A percentile compares a stretch with the other conserved stretches of the same genome.
Conservation (phyloP, 805 yeast species). For the Saccharomycopsis synnaedendra region DNA sequence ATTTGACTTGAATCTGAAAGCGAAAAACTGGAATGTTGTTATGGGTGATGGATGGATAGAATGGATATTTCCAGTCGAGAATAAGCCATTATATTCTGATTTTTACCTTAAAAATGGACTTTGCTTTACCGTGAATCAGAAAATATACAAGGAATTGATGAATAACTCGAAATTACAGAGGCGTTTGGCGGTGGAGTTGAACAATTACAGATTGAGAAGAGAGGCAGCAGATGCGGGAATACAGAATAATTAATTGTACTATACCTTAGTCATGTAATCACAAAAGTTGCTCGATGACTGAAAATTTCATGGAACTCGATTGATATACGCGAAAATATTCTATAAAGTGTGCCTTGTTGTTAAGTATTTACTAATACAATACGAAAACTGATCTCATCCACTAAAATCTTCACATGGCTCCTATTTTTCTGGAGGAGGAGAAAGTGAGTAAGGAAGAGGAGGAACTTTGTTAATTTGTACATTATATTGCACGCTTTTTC, state of each 20-base stretch:
- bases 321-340: too few relatives aligned
- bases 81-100: slow-evolving; percentile 1
- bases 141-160: slow-evolving; percentile 10
- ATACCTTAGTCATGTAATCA: background rate
- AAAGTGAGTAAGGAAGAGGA: too few relatives aligned
- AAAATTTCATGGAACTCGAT: too few relatives aligned
- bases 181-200: slow-evolving; percentile 14
- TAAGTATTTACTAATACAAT: too few relatives aligned
- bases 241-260: background rate
- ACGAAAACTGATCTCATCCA: too few relatives aligned
- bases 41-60: slow-evolving; percentile 60
- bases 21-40: slow-evolving; percentile 49
- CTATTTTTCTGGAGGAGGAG: too few relatives aligned
- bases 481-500: too few relatives aligned
- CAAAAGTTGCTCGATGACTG: too few relatives aligned
- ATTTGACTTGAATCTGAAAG: slow-evolving; percentile 56
- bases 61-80: slow-evolving; percentile 59
- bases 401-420: too few relatives aligned
- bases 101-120: slow-evolving; percentile 13
- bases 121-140: slow-evolving; percentile 11
- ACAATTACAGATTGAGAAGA: slow-evolving; percentile 8
- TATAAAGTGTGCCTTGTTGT: too few relatives aligned
- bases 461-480: too few relatives aligned
- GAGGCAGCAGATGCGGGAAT: background rate
- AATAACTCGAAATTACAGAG: slow-evolving; percentile 13